These are phyloP conservation scores for Straminergon stramineum DNA, from an alignment of 225 moss, liverwort and hornwort genomes.

Conservation along the genomic window DNA sequence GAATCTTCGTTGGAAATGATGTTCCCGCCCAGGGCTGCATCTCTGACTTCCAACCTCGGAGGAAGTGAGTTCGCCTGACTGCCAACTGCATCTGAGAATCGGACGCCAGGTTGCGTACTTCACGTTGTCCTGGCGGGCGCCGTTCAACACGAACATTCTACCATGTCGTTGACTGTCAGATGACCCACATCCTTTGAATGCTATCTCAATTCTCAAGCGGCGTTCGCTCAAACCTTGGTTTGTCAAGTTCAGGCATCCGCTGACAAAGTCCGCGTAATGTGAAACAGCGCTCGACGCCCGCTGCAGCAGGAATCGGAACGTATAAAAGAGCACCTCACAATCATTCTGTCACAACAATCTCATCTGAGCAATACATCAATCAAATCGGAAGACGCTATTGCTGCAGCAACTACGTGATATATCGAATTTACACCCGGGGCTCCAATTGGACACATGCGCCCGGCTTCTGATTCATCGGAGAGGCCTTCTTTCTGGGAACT, in stretches of 20 bases:
- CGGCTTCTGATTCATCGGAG: background rate
- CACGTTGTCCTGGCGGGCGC: background rate
- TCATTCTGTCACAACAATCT: background rate
- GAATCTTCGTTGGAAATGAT: no score
- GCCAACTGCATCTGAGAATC: no score
- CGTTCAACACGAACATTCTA: background rate
- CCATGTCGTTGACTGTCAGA: background rate
- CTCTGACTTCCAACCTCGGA: background rate
- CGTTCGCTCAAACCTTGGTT: background rate
- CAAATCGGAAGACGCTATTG: background rate
- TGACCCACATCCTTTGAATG: background rate
- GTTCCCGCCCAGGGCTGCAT: background rate
- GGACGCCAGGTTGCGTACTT: background rate
- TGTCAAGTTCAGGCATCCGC: background rate
- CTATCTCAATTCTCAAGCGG: no score
- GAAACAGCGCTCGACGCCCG: background rate
- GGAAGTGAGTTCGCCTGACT: background rate
- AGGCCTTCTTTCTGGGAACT: no score
- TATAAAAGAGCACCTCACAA: background rate
- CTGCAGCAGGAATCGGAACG: background rate
- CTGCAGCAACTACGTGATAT: background rate
- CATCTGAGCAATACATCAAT: background rate
- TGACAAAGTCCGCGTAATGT: background rate
- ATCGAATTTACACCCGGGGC: background rate
- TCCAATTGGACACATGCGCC: background rate